Base-by-base conservation (phyloP, 306 rosid genomes). In the Quillaja saponaria region DNA sequence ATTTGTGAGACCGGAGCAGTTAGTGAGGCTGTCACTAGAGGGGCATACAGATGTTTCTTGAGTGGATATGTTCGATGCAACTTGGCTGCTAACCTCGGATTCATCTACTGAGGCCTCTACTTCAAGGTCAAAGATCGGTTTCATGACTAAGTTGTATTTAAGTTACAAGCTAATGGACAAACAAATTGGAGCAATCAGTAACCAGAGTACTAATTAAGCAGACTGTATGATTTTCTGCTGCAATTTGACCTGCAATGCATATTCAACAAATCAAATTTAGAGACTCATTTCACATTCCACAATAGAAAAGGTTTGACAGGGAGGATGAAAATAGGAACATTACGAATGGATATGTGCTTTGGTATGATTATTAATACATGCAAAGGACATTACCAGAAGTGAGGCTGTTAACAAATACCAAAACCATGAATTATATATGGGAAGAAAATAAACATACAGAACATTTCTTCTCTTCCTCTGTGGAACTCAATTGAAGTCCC, bases 51-150 rank as follows among this genome's bases (percentile, higher is more conserved):
- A 84, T 60, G 67, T 67, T 62, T 88, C 96, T 80, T 82, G 89
- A 58, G 68, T 71, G 10, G 89, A 82, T 47, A 84, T 34, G 74
- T 76, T 85, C 53, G 97, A 90, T 53, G 84, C 95, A 69, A 83
- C 96, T 73, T 85, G 90, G 83, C 95, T 90, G 83, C 85, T 81
- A 62, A 81, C 73, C 15, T 83, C 97, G 33, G 87, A 81, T 44
- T 90, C 95, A 70, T 76, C 94, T 34, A 69, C 78, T 16, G 64
- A 58, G 17, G 96, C 86, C 61, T 90, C 87, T 73, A 81, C 77
- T 81, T 87, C 95, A 66, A 90, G 87, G 73, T 85, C 92, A 70
- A 90, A 44, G 61, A 49, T 70, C 42, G 76, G 74, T 74, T 76
- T 87, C 97, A 90, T 90, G 71, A 61, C 78, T 61, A 39, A 39